phyloP scores from a whole-genome alignment of 1,139 yeast species.

The Pichia sp. region DNA sequence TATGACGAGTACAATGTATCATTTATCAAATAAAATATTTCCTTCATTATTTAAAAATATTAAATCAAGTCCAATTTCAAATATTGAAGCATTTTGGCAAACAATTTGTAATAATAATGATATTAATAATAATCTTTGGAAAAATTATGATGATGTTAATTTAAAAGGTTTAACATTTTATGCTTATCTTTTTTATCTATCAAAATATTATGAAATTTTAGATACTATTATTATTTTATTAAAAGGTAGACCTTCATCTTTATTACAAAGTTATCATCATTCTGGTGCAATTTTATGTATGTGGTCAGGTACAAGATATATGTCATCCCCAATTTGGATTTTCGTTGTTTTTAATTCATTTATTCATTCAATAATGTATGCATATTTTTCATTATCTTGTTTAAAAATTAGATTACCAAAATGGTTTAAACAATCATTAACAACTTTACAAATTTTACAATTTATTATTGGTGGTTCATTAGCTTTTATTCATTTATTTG shows the following conservation, averaged over 20 bases:
- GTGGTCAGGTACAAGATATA: constrained; percentile 75
- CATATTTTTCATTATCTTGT: constrained; percentile 61
- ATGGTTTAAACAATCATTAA: constrained; percentile 51
- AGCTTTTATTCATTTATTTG: constrained; percentile 58
- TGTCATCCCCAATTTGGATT: constrained; percentile 76
- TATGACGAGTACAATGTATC: constrained; percentile 48
- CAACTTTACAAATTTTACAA: constrained; percentile 66
- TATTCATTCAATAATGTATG: constrained; percentile 72
- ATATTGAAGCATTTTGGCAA: constrained; percentile 44
- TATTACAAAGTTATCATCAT: constrained; percentile 72
- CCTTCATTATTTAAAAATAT: constrained; percentile 23
- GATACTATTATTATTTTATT: constrained; percentile 64
- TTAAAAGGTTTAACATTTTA: constrained; percentile 47
- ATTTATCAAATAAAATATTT: constrained; percentile 28
- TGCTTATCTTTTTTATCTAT: constrained; percentile 65
- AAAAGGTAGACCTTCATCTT: constrained; percentile 63
- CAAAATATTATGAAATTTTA: constrained; percentile 67
- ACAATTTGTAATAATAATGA: constrained; percentile 45
- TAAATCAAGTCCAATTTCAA: constrained; percentile 13
- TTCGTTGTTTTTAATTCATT: constrained; percentile 75
- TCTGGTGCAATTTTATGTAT: constrained; percentile 79
- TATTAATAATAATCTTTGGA: constrained; percentile 53
- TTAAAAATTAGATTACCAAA: constrained; percentile 56
- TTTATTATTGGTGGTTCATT: constrained; percentile 66
- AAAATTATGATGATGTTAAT: constrained; percentile 25